Evolutionary conservation across 2,329 filamentous ascomycete genomes (phyloP), one percentile per base, ranked within the genome.

Genomic region (Penicillium freii): DNA sequence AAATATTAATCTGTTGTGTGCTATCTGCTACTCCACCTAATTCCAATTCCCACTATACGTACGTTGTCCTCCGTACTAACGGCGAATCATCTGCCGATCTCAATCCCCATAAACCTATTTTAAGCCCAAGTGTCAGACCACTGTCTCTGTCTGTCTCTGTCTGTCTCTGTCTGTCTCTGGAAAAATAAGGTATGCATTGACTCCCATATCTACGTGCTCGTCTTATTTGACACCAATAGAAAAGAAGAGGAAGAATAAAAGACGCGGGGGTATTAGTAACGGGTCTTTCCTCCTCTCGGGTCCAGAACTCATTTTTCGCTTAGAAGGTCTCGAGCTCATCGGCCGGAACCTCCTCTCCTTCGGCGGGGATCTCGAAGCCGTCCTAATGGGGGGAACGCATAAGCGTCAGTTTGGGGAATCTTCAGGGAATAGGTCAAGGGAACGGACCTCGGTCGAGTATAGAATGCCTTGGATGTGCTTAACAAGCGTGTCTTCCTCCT

Each of bases 401-500:
- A 27, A 51, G 33, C 19, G 36, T 48, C 31, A 54, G 29, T 50
- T 27, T 13, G 33, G 36, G 39, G n/a, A 23, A 23, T 48, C 50
- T 46, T 36, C n/a, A 29, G 48, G 13, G 25, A 51, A 51, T 51
- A 42, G 15, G 9, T 27, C 13, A 39, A 44, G 25, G 45, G 9
- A 43, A 63, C 70, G 57, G 73, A 84, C 83, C 82, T 99, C 94
- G 61, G 94, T 99, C 61, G 92, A 96, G 83, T 99, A 99, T 63
- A 99, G 82, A 72, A 97, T 97, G 34, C 86, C 87, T 80, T 99
- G 94, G 75, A 99, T 97, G 75, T 93, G 88, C 84, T 96, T 97
- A 75, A 97, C 84, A 62, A 99, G 81, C 17, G 91, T 88, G 61
- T 92, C 89, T 69, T 97, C 93, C 60, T 96, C 90, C 84, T 95